Conservation (phyloP, 140 eudicot species). For the Erigeron philadelphicus region DNA sequence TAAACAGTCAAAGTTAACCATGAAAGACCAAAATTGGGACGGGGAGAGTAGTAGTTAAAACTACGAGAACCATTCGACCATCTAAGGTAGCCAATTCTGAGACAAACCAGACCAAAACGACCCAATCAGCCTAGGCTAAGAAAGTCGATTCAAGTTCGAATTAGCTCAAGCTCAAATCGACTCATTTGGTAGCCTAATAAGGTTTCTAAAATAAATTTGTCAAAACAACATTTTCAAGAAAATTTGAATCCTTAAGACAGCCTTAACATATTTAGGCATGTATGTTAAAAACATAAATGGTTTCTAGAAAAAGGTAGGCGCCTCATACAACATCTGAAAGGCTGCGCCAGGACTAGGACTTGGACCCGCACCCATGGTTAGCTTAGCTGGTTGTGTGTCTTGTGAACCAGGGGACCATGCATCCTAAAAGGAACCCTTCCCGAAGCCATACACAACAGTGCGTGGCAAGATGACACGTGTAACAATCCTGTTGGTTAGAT, state of each 20-base stretch:
- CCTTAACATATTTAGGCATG: not conserved
- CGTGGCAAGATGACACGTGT: conserved; percentile 17
- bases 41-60: too few relatives aligned
- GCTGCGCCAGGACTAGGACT: conserved; percentile 33
- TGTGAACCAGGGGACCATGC: conserved; percentile 41
- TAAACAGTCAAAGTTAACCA: too few relatives aligned
- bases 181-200: not conserved
- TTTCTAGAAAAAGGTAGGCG: conserved; percentile 23
- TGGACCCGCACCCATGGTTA: conserved; percentile 30
- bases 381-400: conserved; percentile 24
- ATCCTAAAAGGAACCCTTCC: conserved; percentile 25
- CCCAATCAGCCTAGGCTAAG: too few relatives aligned
- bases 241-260: not conserved
- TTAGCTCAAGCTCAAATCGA: too few relatives aligned
- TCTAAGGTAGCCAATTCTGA: too few relatives aligned
- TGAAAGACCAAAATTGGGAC: too few relatives aligned
- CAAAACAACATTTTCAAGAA: not conserved
- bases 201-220: not conserved
- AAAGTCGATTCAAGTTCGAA: too few relatives aligned
- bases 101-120: too few relatives aligned
- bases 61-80: too few relatives aligned
- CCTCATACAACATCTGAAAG: conserved; percentile 26
- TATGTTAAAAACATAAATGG: not conserved
- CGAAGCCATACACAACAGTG: conserved; percentile 21
- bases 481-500: not conserved